Evolutionary conservation across 2,329 filamentous ascomycete species (phyloP).

Genomic region (Claviceps sp.): DNA sequence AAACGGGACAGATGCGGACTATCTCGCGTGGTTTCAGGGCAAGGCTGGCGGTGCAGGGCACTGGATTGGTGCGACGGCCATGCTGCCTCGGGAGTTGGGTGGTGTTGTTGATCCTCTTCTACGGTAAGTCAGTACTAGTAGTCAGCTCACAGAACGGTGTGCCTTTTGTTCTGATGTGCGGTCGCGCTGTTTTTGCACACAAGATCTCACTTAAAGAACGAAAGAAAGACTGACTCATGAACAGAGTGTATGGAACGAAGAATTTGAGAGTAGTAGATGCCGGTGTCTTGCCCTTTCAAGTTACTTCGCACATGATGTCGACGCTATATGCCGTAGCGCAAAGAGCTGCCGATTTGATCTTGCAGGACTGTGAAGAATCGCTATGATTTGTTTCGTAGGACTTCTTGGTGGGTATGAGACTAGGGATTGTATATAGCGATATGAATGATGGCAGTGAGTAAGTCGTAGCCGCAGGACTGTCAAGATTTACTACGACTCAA

Average conservation of each 20-base stretch:
- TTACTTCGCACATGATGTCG: slow-evolving; percentile 14
- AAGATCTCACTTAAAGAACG: no score
- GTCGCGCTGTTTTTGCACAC: no score
- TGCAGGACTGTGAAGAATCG: slow-evolving; percentile 3
- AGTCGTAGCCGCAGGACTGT: no score
- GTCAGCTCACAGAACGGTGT: not conserved
- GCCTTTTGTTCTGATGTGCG: not conserved
- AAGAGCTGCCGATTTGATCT: slow-evolving; percentile 11
- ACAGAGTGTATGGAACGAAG: slow-evolving; percentile 11
- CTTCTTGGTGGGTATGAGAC: no score
- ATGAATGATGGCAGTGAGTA: no score
- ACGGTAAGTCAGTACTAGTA: slow-evolving; percentile 4
- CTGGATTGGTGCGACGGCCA: slow-evolving; percentile 13
- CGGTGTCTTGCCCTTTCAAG: slow-evolving; percentile 9
- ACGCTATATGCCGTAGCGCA: slow-evolving; percentile 12
- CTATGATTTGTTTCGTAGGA: not conserved
- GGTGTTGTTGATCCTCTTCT: slow-evolving; percentile 11
- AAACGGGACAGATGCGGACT: slow-evolving; percentile 10
- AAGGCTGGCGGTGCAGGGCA: slow-evolving; percentile 9
- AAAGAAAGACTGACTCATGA: not conserved
- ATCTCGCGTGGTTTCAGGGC: slow-evolving; percentile 8
- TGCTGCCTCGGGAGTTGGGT: slow-evolving; percentile 11
- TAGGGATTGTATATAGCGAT: no score
- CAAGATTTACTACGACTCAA: no score
- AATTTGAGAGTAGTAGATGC: slow-evolving; percentile 12